phyloP scores from a whole-genome alignment of 345 rosid genomes.

The Eucalyptus guilfoylei region DNA sequence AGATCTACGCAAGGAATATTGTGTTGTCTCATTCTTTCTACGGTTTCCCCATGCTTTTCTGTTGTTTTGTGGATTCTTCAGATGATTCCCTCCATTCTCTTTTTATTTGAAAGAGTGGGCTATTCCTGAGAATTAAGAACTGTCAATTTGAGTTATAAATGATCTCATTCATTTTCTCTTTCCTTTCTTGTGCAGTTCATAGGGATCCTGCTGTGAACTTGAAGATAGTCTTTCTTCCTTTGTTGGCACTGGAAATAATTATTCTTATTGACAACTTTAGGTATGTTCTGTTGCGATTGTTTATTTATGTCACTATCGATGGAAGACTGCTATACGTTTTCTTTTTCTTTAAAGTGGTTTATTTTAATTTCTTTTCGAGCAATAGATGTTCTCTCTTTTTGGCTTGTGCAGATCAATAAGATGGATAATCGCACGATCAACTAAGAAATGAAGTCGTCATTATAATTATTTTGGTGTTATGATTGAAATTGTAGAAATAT shows the following conservation, averaged over 20 bases:
- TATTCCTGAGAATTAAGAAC: not conserved
- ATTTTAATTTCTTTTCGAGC: not conserved
- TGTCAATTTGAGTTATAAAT: not conserved
- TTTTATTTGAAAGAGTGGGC: not conserved
- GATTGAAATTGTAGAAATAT: not conserved
- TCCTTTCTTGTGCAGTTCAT: conserved; percentile 19
- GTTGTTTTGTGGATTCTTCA: not conserved
- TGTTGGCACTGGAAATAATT: conserved; percentile 61
- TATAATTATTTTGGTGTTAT: not conserved
- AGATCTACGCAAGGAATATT: not conserved
- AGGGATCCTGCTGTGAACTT: conserved; percentile 57
- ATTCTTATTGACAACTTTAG: conserved; percentile 89
- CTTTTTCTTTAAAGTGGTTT: not conserved
- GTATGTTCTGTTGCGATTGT: conserved; percentile 11
- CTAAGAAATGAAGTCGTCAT: not conserved
- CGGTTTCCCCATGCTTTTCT: not conserved
- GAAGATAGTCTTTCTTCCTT: conserved; percentile 88
- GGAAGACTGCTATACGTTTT: not conserved
- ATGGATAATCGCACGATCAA: not conserved
- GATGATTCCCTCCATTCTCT: not conserved
- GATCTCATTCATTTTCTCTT: not conserved
- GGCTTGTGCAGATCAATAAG: not conserved
- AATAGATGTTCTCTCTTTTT: not conserved
- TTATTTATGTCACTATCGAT: not conserved
- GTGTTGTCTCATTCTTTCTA: not conserved